Base-by-base conservation (phyloP, 177 flowering plant genomes). In the Vitis hybrid region DNA sequence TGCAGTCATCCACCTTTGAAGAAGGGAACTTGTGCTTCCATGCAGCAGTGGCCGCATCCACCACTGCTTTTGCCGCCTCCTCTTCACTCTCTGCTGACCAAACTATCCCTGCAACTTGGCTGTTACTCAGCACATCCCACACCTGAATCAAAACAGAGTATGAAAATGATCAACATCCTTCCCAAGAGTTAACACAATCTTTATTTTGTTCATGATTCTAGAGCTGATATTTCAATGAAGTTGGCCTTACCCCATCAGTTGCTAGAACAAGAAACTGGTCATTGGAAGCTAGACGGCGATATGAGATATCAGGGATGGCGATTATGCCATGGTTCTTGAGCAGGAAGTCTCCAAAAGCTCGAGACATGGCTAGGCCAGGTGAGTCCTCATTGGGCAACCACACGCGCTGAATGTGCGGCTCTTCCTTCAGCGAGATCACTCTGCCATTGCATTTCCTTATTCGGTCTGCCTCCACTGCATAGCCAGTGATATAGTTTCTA, bases 321-420 rank as follows among this genome's bases (percentile, higher is more conserved):
- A 89, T 93, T 4, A 93, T 52, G 61, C 97, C 98, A 54, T 86
- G 77, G 55, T 86, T 68, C 70, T 93, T 93, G 46, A 93, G 87
- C 19, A 72, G 40, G 64, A 88, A 91, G 67, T 93, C 95, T 10
- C 97, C 97, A 50, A 93, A 85, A 16, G 95, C 85, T 51, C 95
- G 74, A 6, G 98, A 78, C 97, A 91, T 91, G 77, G 98, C 97
- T 9, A 93, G 79, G 27, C 98, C 97, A 2, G 95, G 95, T 4
- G 58, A 30, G 73, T 91, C 86, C 1, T 81, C 83, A 21, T 84
- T 30, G 4, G 98, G 94, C 72, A 92, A 76, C 97, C 96, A 91
- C 7, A 93, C 97, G 35, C 98, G 80, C 21, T 82, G 84, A 54
- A 88, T 81, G 54, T 85, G 84, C 18, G 94, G 86, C 52, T 91